Percentiles rank a stretch among this genome's conserved stretches.
Conservation (phyloP, 2,329 filamentous ascomycete species). For the Fusarium dimerum region DNA sequence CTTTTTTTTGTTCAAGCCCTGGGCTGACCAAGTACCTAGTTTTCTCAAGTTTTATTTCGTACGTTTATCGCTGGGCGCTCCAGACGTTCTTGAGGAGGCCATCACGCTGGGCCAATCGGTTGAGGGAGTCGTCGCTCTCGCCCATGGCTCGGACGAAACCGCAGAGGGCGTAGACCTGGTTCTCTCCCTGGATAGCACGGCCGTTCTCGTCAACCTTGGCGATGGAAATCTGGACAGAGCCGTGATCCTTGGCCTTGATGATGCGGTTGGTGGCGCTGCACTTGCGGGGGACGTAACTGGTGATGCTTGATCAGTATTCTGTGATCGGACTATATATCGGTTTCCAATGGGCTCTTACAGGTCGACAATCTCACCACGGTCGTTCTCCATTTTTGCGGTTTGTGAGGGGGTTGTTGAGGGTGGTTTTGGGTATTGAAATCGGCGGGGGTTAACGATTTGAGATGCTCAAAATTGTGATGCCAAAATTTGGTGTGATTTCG, state of each 20-base stretch:
- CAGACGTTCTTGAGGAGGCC: slow-evolving; percentile 97
- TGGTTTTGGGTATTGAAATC: slow-evolving; percentile 33
- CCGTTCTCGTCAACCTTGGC: slow-evolving; percentile 99
- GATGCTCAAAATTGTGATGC: slow-evolving; percentile 29
- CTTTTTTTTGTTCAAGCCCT: slow-evolving; percentile 13
- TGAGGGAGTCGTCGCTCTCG: slow-evolving; percentile 95
- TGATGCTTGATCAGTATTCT: slow-evolving; percentile 31
- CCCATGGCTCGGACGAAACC: slow-evolving; percentile 98
- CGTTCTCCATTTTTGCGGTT: slow-evolving; percentile 93
- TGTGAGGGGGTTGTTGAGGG: slow-evolving; percentile 29
- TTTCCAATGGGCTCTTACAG: slow-evolving; percentile 65
- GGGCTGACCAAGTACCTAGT: slow-evolving; percentile 25
- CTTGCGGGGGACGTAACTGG: slow-evolving; percentile 96
- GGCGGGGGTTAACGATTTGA: slow-evolving; percentile 33
- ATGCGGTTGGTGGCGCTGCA: slow-evolving; percentile 99
- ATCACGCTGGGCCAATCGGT: slow-evolving; percentile 93
- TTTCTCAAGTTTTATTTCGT: slow-evolving; percentile 17
- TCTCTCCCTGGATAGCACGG: slow-evolving; percentile 89
- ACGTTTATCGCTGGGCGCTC: slow-evolving; percentile 68
- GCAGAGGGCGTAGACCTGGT: slow-evolving; percentile 95
- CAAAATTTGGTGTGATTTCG: slow-evolving; percentile 36
- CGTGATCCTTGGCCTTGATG: slow-evolving; percentile 99
- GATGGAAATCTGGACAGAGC: slow-evolving; percentile 93
- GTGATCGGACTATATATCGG: slow-evolving; percentile 7
- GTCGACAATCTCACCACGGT: slow-evolving; percentile 99